phyloP scores from a whole-genome alignment of 2,329 filamentous ascomycete genomes.

The Leptographium lundbergii region DNA sequence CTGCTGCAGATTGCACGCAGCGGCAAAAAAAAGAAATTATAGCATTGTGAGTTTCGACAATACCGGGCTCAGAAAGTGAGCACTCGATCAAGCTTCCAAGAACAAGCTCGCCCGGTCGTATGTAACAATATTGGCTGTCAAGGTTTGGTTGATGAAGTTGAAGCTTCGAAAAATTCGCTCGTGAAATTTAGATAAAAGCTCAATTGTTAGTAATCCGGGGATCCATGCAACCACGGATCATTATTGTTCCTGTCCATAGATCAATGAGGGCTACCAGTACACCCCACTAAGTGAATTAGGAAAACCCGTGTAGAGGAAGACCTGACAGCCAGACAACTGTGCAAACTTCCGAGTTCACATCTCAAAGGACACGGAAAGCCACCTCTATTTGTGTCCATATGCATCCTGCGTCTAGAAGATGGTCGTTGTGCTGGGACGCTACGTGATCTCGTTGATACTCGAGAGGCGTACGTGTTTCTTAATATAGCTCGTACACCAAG shows the following conservation, averaged over 20 bases:
- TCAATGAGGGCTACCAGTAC: not conserved
- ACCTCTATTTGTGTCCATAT: not conserved
- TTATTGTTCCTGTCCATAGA: not conserved
- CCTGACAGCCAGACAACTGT: not conserved
- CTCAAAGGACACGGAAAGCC: not conserved
- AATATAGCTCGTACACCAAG: not conserved
- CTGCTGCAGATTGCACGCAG: slow-evolving; percentile 11
- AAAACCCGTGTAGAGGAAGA: not conserved
- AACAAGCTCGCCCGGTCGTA: too few relatives aligned
- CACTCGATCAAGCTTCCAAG: not conserved
- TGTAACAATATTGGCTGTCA: not conserved
- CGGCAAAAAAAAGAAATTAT: not conserved
- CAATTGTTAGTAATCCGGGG: not conserved
- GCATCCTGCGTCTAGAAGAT: not conserved
- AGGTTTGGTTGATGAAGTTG: not conserved
- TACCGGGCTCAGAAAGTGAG: slow-evolving; percentile 12
- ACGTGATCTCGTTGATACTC: not conserved
- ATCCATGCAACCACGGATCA: not conserved
- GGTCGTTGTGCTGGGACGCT: not conserved
- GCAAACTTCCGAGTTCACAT: not conserved
- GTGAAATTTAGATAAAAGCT: not conserved
- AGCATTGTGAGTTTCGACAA: slow-evolving; percentile 6
- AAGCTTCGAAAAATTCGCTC: not conserved
- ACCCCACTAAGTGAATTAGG: slow-evolving; percentile 1
- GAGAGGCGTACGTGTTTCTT: not conserved